Evolutionary conservation across 768 basidiomycete species (phyloP), one percentile per base, ranked within the genome.

Genomic region (Boletus subparvulus): DNA sequence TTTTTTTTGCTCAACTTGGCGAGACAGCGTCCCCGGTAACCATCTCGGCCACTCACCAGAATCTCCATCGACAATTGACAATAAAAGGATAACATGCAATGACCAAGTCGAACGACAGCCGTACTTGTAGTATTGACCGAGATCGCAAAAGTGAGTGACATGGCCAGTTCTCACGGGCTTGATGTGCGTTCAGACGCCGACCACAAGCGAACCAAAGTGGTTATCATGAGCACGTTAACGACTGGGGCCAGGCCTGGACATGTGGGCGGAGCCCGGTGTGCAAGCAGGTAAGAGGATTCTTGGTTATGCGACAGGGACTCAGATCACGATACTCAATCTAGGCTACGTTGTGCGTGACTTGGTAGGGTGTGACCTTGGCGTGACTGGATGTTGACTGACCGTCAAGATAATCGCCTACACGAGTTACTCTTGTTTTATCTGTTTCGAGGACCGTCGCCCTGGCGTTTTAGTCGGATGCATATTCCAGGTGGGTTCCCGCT

Each of bases 1-100:
- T 64, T 28, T 64, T 28, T 48, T 39, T 50, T 52, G 53, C 36
- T 46, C 55, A 36, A 37, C 55, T 50, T 49, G 57, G 55, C 50
- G 41, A 54, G 44, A 51, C 52, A 39, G 19, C 46, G 49, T 30
- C 35, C 21, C 52, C 55, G 52, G 47, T 24, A 39, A 50, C 52
- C 36, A 57, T 49, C 40, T 52, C 52, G 52, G 53, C 44, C 53
- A 35, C 48, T 56, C 54, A 61, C 47, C 35, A 16, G 28, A 19
- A 17, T 30, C 14, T 4, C 14, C 16, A 17, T 44, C 16, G 42
- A 26, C 24, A 16, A 26, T 16, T 7, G 11, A 17, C 26, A 43
- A 42, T 24, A 12, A 41, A 19, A 41, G 40, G 19, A 19, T 41
- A 41, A 19, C 40, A 19, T 41, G 40, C n/a, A 19, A 41, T n/a